Conservation (phyloP, 768 basidiomycete genomes). For the Phylloporus arenicola region DNA sequence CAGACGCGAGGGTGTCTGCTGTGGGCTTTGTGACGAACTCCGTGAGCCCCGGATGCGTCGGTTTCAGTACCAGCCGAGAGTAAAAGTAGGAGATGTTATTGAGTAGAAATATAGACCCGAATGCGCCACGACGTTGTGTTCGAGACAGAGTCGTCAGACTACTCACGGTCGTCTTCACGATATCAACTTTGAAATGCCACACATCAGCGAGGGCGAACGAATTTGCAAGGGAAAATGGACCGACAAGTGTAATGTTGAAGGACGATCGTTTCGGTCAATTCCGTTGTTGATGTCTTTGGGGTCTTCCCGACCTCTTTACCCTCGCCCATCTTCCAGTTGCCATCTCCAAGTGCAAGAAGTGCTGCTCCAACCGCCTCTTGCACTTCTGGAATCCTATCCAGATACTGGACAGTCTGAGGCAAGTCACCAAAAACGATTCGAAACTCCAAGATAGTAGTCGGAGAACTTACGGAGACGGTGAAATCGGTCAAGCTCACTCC, state of each 20-base stretch:
- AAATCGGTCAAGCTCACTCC: conserved; percentile 63
- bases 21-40: conserved; percentile 57
- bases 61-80: conserved; percentile 50
- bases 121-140: conserved; percentile 54
- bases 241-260: conserved; percentile 73
- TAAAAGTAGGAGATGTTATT: conserved; percentile 76
- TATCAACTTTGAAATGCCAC: conserved; percentile 49
- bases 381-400: conserved; percentile 67
- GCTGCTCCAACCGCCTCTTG: conserved; percentile 61
- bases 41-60: conserved; percentile 41
- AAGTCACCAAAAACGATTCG: background rate
- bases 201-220: background rate
- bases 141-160: conserved; percentile 63
- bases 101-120: conserved; percentile 70
- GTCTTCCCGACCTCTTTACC: conserved; percentile 59
- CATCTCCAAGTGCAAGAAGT: conserved; percentile 69
- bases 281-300: conserved; percentile 34
- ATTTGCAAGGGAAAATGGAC: conserved; percentile 22
- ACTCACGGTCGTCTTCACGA: conserved; percentile 58
- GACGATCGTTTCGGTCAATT: conserved; percentile 53
- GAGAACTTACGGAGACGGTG: conserved; percentile 42
- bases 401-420: conserved; percentile 59
- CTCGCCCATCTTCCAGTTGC: conserved; percentile 91
- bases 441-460: background rate
- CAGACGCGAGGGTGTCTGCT: conserved; percentile 57